phyloP scores from a whole-genome alignment of 2,329 filamentous ascomycete genomes.

The Penicillium sp. region DNA sequence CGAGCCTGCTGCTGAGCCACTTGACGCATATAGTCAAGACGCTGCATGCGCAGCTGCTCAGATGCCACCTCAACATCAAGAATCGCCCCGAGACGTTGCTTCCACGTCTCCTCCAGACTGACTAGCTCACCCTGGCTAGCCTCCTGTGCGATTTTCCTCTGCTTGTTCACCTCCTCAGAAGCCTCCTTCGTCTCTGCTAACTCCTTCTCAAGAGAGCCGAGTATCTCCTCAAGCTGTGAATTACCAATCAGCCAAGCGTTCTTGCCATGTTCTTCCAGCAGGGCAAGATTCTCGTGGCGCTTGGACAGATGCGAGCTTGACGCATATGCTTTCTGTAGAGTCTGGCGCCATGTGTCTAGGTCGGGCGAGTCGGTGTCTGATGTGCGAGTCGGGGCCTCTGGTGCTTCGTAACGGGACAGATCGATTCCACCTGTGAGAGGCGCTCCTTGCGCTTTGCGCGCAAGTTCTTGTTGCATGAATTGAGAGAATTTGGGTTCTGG shows the following conservation, averaged over 20 bases:
- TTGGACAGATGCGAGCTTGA: slow-evolving; percentile 51
- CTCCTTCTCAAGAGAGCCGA: slow-evolving; percentile 63
- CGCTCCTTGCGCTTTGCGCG: slow-evolving; percentile 54
- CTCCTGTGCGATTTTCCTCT: slow-evolving; percentile 62
- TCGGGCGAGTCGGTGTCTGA: slow-evolving; percentile 27
- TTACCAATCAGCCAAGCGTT: slow-evolving; percentile 89
- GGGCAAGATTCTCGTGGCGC: slow-evolving; percentile 53
- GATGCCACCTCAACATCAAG: slow-evolving; percentile 81
- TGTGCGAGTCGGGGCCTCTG: slow-evolving; percentile 49
- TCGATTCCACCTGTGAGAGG: slow-evolving; percentile 59
- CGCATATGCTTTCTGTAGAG: slow-evolving; percentile 50
- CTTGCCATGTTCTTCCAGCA: slow-evolving; percentile 74
- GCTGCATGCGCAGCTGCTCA: slow-evolving; percentile 59
- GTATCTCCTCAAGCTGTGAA: slow-evolving; percentile 63
- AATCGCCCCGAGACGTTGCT: slow-evolving; percentile 64
- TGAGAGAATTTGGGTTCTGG: slow-evolving; percentile 53
- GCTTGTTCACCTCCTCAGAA: slow-evolving; percentile 63
- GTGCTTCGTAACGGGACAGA: slow-evolving; percentile 71
- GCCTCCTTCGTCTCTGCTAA: slow-evolving; percentile 59
- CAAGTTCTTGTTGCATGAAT: slow-evolving; percentile 59
- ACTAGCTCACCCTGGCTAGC: slow-evolving; percentile 63
- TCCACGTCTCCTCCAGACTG: slow-evolving; percentile 70
- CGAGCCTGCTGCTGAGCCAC: slow-evolving; percentile 29
- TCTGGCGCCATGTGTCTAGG: slow-evolving; percentile 42
- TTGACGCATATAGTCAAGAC: slow-evolving; percentile 52